These are phyloP conservation scores for Epichloe gansuensis DNA, from an alignment of 2,329 filamentous ascomycete genomes.

Conservation along the genomic window DNA sequence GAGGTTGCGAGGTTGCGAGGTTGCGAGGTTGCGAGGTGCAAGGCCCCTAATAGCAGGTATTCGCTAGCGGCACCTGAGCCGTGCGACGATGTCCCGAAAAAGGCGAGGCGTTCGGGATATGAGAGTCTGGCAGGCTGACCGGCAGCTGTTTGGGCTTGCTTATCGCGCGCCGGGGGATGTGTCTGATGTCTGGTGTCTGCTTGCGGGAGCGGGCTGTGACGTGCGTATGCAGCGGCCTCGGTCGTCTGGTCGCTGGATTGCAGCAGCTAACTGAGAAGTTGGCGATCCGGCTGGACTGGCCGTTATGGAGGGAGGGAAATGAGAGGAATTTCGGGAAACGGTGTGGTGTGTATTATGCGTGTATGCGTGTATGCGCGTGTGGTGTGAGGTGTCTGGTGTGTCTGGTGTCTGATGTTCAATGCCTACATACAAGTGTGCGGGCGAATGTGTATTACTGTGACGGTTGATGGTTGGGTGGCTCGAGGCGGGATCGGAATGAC, in stretches of 20 bases:
- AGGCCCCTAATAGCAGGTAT: constrained; percentile 3
- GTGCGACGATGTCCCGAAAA: constrained; percentile 5
- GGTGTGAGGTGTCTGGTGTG: neutral
- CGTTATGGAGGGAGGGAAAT: neutral
- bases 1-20: neutral
- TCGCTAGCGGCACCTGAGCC: constrained; percentile 6
- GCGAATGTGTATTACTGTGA: neutral
- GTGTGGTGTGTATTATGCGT: neutral
- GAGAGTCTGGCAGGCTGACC: neutral
- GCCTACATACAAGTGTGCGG: neutral
- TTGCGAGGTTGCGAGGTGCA: neutral
- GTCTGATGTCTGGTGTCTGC: neutral
- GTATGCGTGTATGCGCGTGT: neutral
- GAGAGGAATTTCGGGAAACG: neutral
- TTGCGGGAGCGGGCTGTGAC: neutral
- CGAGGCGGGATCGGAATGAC: constrained; percentile 3
- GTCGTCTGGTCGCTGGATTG: neutral
- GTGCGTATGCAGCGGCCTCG: neutral
- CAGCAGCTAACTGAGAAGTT: neutral
- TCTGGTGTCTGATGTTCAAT: neutral
- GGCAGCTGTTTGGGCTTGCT: neutral
- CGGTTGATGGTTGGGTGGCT: constrained; percentile 1
- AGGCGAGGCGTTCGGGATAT: neutral
- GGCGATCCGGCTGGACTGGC: constrained; percentile 1
- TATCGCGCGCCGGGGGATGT: neutral